These are phyloP conservation scores for Neurospora sp. DNA, from an alignment of 2,329 filamentous ascomycete species.

Conservation along the genomic window DNA sequence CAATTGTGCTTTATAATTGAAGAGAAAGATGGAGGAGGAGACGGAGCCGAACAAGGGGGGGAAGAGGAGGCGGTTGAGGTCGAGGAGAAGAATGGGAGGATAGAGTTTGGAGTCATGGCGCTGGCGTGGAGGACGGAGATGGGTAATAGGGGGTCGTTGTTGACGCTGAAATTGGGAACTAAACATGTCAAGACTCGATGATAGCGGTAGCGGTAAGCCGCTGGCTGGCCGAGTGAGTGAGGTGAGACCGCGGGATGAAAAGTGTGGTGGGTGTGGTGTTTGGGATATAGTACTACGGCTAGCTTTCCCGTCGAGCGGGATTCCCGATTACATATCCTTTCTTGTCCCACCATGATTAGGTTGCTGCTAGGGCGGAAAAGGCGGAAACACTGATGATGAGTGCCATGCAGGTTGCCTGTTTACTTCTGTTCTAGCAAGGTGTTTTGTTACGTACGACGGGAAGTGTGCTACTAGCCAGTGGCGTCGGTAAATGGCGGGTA, in stretches of 20 bases:
- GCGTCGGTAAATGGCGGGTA: background rate
- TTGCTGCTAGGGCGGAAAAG: background rate
- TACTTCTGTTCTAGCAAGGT: background rate
- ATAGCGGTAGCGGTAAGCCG: background rate
- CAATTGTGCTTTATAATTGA: conserved; percentile 55
- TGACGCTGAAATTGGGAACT: conserved; percentile 69
- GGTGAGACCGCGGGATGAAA: background rate
- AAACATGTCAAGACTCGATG: conserved; percentile 21
- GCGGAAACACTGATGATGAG: background rate
- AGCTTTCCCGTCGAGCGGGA: background rate
- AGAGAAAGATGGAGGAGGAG: conserved; percentile 24
- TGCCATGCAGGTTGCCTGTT: background rate
- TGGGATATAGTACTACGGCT: background rate
- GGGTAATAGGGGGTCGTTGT: conserved; percentile 80
- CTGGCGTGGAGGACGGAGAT: conserved; percentile 85
- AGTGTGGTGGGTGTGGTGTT: background rate
- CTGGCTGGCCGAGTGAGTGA: background rate
- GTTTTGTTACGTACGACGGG: background rate
- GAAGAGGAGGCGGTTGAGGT: conserved; percentile 12
- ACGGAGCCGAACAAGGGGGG: conserved; percentile 14
- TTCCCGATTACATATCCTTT: background rate
- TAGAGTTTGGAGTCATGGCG: conserved; percentile 69
- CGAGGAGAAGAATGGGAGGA: conserved; percentile 38
- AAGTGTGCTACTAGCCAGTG: background rate
- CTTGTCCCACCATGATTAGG: background rate